Conservation (phyloP, 1,139 yeast genomes). For the Kurtzmaniella natalensis region DNA sequence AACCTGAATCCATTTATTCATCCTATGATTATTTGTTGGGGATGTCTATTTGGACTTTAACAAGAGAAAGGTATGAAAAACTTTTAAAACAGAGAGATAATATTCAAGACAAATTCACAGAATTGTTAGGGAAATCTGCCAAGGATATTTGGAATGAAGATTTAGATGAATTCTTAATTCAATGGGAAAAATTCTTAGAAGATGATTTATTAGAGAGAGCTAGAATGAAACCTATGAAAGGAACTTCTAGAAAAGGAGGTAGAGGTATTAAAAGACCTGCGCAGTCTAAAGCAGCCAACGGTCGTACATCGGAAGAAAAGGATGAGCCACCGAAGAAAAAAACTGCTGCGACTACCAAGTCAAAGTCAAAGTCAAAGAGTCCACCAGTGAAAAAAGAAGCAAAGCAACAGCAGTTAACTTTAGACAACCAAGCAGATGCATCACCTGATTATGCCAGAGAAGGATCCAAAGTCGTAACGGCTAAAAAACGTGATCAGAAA, state of each 20-base stretch:
- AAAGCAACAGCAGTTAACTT: not conserved
- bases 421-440: no score
- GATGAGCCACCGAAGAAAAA: slow-evolving; percentile 11
- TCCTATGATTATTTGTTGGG: slow-evolving; percentile 74
- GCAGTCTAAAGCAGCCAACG: slow-evolving; percentile 12
- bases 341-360: slow-evolving; percentile 12
- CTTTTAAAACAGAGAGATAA: slow-evolving; percentile 67
- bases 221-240: slow-evolving; percentile 25
- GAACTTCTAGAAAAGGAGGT: slow-evolving; percentile 24
- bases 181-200: slow-evolving; percentile 60
- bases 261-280: slow-evolving; percentile 13
- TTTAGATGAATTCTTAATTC: slow-evolving; percentile 63
- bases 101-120: slow-evolving; percentile 69
- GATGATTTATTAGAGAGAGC: slow-evolving; percentile 31
- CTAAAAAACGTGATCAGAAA: slow-evolving; percentile 8
- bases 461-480: slow-evolving; percentile 9
- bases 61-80: slow-evolving; percentile 82
- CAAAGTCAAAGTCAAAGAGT: slow-evolving; percentile 6
- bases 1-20: slow-evolving; percentile 45
- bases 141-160: slow-evolving; percentile 88
- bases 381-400: slow-evolving; percentile 7
- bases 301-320: slow-evolving; percentile 10
- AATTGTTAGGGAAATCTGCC: slow-evolving; percentile 64
- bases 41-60: slow-evolving; percentile 92
- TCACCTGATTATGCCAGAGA: slow-evolving; percentile 1